Conservation (phyloP, 441 rosid species). For the Monsonia emarginata region DNA sequence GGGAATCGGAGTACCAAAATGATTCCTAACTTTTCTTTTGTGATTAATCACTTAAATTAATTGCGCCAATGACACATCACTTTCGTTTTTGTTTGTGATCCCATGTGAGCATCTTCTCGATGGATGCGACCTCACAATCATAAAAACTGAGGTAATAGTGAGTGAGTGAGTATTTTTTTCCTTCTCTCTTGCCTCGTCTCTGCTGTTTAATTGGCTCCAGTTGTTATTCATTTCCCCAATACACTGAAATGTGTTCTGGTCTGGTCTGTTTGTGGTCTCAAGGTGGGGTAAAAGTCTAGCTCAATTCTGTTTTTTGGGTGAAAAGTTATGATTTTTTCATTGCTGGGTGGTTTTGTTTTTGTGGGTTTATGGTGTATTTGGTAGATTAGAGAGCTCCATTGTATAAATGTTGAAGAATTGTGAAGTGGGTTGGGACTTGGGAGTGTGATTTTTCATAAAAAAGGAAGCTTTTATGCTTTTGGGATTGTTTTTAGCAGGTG, state of each 20-base stretch:
- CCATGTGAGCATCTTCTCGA: constrained; percentile 49
- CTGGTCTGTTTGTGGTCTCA: neutral
- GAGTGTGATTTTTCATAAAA: constrained; percentile 27
- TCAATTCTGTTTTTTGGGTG: neutral
- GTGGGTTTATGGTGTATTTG: constrained; percentile 11
- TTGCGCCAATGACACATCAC: constrained; percentile 23
- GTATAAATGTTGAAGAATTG: neutral
- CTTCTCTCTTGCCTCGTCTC: constrained; percentile 22
- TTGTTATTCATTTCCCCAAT: constrained; percentile 3
- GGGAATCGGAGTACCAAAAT: too few species aligned
- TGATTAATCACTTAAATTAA: neutral
- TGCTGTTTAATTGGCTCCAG: constrained; percentile 13
- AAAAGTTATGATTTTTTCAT: neutral
- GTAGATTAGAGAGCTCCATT: neutral
- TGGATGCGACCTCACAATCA: constrained; percentile 34
- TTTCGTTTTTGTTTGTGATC: constrained; percentile 33
- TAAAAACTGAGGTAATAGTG: constrained; percentile 10
- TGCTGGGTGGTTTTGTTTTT: constrained; percentile 11
- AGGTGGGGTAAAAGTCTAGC: neutral
- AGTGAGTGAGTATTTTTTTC: too few species aligned
- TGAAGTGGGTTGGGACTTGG: neutral
- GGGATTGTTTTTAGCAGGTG: constrained; percentile 14
- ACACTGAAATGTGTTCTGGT: neutral
- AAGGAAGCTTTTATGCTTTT: constrained; percentile 14
- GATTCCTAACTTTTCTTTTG: too few species aligned